A percentile compares a stretch with the other conserved stretches of the same genome.
These are phyloP conservation scores for Omphalotus guepiniiformis DNA, from an alignment of 768 basidiomycete species.

Conservation along the genomic window DNA sequence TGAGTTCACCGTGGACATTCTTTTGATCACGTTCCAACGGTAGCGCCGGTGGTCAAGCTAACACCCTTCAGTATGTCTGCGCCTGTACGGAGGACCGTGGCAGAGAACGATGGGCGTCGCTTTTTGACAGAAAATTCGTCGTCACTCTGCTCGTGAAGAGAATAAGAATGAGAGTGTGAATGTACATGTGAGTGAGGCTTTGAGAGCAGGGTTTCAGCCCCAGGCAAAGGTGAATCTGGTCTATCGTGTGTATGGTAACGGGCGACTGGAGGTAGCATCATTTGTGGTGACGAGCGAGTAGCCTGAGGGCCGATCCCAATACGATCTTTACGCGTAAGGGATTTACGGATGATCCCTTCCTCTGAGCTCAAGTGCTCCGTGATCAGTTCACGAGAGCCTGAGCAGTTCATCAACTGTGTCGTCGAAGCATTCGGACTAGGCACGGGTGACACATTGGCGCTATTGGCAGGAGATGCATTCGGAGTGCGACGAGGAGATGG, in stretches of 20 bases:
- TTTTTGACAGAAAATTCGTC: neutral
- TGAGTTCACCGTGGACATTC: no score
- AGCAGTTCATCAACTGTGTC: slow-evolving; percentile 12
- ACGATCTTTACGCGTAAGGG: slow-evolving; percentile 6
- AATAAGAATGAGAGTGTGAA: neutral
- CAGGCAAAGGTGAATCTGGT: neutral
- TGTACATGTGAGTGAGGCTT: neutral
- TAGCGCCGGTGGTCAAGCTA: neutral
- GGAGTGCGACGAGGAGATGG: slow-evolving; percentile 58
- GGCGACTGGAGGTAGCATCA: neutral
- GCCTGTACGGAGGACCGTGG: neutral
- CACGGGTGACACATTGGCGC: slow-evolving; percentile 23
- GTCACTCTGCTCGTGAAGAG: slow-evolving; percentile 1
- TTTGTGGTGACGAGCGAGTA: neutral
- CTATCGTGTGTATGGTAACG: neutral
- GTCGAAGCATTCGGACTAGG: slow-evolving; percentile 29
- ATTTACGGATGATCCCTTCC: slow-evolving; percentile 6
- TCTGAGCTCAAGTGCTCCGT: slow-evolving; percentile 8
- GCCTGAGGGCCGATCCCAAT: slow-evolving; percentile 13
- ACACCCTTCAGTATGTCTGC: slow-evolving; percentile 3
- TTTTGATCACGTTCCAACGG: no score
- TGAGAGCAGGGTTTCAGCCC: neutral
- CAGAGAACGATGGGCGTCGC: slow-evolving; percentile 1
- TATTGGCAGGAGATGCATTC: slow-evolving; percentile 33
- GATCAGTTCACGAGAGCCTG: slow-evolving; percentile 5